phyloP scores from a whole-genome alignment of 108 stramenopile genomes.

The Skeletonema tropicum region DNA sequence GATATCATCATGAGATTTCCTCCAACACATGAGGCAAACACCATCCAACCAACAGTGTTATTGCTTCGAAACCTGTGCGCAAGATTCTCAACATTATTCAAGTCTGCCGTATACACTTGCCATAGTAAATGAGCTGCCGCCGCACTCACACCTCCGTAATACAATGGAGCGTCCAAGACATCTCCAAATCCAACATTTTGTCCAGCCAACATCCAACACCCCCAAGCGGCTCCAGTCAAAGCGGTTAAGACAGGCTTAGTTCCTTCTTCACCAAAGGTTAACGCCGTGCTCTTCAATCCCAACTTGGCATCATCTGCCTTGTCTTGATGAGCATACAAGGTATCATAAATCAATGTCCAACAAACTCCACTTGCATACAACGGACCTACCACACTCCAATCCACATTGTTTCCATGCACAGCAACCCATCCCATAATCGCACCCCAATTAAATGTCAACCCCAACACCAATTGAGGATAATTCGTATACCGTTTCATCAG shows the following conservation, averaged over 20 bases:
- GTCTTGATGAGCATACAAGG: conserved; percentile 99
- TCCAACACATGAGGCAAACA: conserved; percentile 75
- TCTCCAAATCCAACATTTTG: conserved; percentile 45
- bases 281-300: conserved; percentile 90
- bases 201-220: conserved; percentile 69
- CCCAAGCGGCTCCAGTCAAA: conserved; percentile 51
- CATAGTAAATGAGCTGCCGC: conserved; percentile 82
- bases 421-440: conserved; percentile 94
- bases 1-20: conserved; percentile 38
- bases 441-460: conserved; percentile 98
- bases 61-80: conserved; percentile 87
- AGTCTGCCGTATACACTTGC: conserved; percentile 87
- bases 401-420: conserved; percentile 64
- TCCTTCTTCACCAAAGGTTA: conserved; percentile 81
- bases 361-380: conserved; percentile 86
- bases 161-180: conserved; percentile 27
- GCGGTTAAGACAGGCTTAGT: conserved; percentile 77
- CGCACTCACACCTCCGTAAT: conserved; percentile 59
- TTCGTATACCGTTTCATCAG: conserved; percentile 94
- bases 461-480: conserved; percentile 95
- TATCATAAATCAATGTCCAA: conserved; percentile 99
- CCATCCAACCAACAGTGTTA: conserved; percentile 67
- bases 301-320: conserved; percentile 90
- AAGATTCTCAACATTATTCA: conserved; percentile 79
- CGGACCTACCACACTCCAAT: conserved; percentile 75